Evolutionary conservation across 768 basidiomycete genomes (phyloP), one percentile per base, ranked within the genome.

Genomic region (Aureoboletus auriporus): DNA sequence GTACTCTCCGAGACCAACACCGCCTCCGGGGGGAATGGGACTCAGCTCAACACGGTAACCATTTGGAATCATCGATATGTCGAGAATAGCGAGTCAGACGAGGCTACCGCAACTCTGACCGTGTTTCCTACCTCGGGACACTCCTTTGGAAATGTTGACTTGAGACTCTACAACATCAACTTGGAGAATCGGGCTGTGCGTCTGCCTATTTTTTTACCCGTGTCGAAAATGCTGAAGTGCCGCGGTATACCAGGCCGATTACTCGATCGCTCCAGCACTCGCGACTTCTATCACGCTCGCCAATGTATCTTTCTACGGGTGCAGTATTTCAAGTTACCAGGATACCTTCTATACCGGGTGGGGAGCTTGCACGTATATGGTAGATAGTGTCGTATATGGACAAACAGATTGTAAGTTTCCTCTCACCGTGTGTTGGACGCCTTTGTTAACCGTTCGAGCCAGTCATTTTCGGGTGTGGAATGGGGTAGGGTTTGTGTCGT

Each of bases 221-320:
- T 6, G 16, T 20, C 16, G n/a, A 5, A n/a, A 16, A 23, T 23
- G 20, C 20, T 23, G 20, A 23, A 23, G 20, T 23, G 20, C 20
- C 20, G 4, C 20, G 20, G 20, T 23, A 36, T 3, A 6, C 11
- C 23, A 49, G 75, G 80, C 77, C 28, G 76, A 82, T 46, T 82
- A 76, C 47, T 60, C 78, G 0, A 80, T 83, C 34, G 75, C 80
- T 1, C 84, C 78, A 58, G 83, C 84, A 1, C 67, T 85, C 9
- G 81, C 78, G 23, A 80, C 77, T 4, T 77, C 79, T 49, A 77
- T 84, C 26, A 79, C 77, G 1, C 80, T 83, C 52, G 75, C 82
- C 5, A 85, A 85, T 47, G 80, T 82, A 7, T 83, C 82, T 2
- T 84, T 84, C 62, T 62, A 61, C 3, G 46, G 62, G 9, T 60